phyloP scores from a whole-genome alignment of 2,329 filamentous ascomycete genomes.

The Aspergillus sergii region DNA sequence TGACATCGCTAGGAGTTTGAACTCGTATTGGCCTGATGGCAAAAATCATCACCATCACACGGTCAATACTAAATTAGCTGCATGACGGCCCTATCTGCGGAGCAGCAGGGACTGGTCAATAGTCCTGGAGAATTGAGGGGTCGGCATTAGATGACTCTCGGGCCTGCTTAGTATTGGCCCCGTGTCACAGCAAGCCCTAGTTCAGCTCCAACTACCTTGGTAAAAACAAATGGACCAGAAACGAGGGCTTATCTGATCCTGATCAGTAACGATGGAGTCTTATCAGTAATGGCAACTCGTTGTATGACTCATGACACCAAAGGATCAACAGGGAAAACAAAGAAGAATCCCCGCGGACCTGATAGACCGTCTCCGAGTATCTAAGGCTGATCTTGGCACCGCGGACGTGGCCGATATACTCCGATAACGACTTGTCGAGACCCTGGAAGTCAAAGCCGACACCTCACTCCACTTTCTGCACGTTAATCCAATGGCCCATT shows the following conservation, averaged over 20 bases:
- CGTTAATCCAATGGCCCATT: slow-evolving; percentile 1
- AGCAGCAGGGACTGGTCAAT: background rate
- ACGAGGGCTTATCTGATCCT: background rate
- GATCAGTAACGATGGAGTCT: background rate
- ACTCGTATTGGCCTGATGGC: background rate
- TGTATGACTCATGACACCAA: background rate
- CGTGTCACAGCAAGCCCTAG: background rate
- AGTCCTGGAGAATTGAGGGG: background rate
- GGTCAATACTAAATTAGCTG: background rate
- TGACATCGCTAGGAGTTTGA: background rate
- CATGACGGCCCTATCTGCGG: background rate
- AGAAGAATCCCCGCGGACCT: background rate
- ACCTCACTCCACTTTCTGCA: background rate
- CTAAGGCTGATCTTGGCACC: background rate
- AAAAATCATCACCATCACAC: background rate
- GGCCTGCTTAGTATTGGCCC: background rate
- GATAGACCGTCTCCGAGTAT: background rate
- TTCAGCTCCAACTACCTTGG: background rate
- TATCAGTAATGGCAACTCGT: background rate
- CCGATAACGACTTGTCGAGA: background rate
- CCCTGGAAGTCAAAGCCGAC: background rate
- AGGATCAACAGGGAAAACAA: background rate
- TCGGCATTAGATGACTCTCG: background rate
- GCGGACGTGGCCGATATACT: slow-evolving; percentile 1
- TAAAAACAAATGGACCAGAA: background rate